A percentile compares a stretch with the other conserved stretches of the same genome.
Conservation (phyloP, 768 basidiomycete species). For the Nidularia pulvinata region DNA sequence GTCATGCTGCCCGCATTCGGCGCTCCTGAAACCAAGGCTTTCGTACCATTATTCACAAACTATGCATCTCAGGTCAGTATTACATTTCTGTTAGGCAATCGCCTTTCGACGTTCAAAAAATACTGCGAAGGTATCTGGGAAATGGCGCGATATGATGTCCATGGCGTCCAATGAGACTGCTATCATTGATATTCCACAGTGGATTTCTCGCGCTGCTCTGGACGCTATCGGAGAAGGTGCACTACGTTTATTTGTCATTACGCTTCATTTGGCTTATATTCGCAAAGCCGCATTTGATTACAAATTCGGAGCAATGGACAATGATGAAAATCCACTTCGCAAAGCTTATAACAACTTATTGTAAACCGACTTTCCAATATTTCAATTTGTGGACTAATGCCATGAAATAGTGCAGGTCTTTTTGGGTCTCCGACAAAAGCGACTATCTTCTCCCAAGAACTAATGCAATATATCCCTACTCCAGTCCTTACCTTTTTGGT, state of each 20-base stretch:
- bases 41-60: constrained; percentile 33
- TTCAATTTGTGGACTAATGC: background rate
- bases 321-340: constrained; percentile 31
- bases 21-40: constrained; percentile 37
- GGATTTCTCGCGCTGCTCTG: constrained; percentile 43
- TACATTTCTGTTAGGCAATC: no score
- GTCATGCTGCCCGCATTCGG: constrained; percentile 47
- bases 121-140: constrained; percentile 25
- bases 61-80: constrained; percentile 2
- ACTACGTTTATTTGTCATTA: background rate
- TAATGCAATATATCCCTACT: constrained; percentile 24
- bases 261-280: background rate
- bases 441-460: constrained; percentile 27
- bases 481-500: constrained; percentile 28
- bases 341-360: constrained; percentile 31
- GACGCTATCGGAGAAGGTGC: constrained; percentile 52
- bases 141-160: constrained; percentile 35
- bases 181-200: constrained; percentile 29
- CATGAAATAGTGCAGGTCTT: constrained; percentile 19
- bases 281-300: constrained; percentile 48
- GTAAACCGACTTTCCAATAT: constrained; percentile 12
- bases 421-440: constrained; percentile 23
- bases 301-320: constrained; percentile 37
- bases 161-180: constrained; percentile 20
- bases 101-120: background rate